Conservation (phyloP, 2,329 filamentous ascomycete genomes). For the Aureobasidium sp. region DNA sequence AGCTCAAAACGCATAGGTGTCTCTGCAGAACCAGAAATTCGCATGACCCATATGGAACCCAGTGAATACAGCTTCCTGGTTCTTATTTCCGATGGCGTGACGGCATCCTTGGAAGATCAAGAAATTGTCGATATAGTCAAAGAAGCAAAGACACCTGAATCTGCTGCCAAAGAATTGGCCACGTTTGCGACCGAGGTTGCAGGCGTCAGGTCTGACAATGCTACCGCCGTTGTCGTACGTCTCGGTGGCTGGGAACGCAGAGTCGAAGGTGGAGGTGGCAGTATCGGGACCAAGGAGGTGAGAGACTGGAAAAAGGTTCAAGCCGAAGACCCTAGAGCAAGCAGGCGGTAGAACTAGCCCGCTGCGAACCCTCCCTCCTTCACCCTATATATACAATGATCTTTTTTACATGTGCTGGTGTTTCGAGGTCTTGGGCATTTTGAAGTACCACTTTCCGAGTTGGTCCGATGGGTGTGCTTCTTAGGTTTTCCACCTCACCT, state of each 20-base stretch:
- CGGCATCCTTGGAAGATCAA: conserved; percentile 77
- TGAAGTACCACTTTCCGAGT: not conserved
- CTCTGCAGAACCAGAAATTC: conserved; percentile 85
- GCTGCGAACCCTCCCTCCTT: not conserved
- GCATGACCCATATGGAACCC: conserved; percentile 66
- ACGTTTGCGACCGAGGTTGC: conserved; percentile 83
- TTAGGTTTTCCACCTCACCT: not conserved
- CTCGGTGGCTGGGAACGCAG: conserved; percentile 60
- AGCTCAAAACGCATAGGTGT: conserved; percentile 86
- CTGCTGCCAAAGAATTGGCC: conserved; percentile 71
- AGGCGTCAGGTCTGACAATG: conserved; percentile 53
- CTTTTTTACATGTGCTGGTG: not conserved
- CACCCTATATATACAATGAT: not conserved
- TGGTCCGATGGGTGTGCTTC: not conserved
- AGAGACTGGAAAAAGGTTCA: conserved; percentile 75
- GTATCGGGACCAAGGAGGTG: conserved; percentile 84
- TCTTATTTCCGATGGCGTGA: conserved; percentile 81
- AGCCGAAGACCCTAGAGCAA: conserved; percentile 58
- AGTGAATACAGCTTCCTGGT: conserved; percentile 87
- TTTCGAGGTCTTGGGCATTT: not conserved
- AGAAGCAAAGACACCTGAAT: conserved; percentile 82
- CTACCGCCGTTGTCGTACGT: conserved; percentile 54
- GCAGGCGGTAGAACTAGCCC: not conserved
- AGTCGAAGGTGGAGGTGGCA: conserved; percentile 78
- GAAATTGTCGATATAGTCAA: conserved; percentile 96